Base-by-base conservation (phyloP, 2,329 filamentous ascomycete genomes). In the Metarhizium album region DNA sequence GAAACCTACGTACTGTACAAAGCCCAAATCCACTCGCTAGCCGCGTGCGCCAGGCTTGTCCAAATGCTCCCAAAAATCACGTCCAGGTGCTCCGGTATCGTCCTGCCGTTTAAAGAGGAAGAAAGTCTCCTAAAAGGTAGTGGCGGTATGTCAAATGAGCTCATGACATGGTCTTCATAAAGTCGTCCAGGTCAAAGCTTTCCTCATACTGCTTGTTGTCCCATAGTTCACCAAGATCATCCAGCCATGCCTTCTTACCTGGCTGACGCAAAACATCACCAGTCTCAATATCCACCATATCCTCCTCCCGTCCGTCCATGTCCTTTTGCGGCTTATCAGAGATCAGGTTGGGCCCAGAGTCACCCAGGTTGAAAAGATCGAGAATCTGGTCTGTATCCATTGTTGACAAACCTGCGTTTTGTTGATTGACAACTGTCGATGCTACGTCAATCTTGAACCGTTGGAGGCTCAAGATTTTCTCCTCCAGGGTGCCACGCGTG, bases 341-440 rank as follows among this genome's bases (percentile, higher is more conserved):
- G 55, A 84, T 75, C 6, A 85, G 74, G 38, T 73, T 80, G 3
- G 86, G 83, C 42, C 83, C 86, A 29, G 83, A 78, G 58, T 95
- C 89, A 50, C 87, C 86, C 7, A 98, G 76, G 60, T 86, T 97
- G 75, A 98, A 98, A 45, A 98, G 79, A 62, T 98, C 93, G 3
- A 98, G 79, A 53, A 98, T 95, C 68, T 98, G 90, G 63, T 97
- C 93, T 38, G 94, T 98, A 67, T 97, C 91, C 93, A 98, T 98
- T 14, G 90, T 94, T 47, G 75, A 85, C 2, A 98, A 72, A 1
- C 93, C 93, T 1, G 93, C 91, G 60, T 98, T 98, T 71, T 98
- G 93, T 70, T 98, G 93, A 67, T 98, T 98, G 57, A 98, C 94
- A 5, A 98, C 93, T 0, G 94, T 98, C 48, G 87, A 94, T 42